These are phyloP conservation scores for Cercospora berteroae DNA, from an alignment of 2,329 filamentous ascomycete genomes.

Conservation along the genomic window DNA sequence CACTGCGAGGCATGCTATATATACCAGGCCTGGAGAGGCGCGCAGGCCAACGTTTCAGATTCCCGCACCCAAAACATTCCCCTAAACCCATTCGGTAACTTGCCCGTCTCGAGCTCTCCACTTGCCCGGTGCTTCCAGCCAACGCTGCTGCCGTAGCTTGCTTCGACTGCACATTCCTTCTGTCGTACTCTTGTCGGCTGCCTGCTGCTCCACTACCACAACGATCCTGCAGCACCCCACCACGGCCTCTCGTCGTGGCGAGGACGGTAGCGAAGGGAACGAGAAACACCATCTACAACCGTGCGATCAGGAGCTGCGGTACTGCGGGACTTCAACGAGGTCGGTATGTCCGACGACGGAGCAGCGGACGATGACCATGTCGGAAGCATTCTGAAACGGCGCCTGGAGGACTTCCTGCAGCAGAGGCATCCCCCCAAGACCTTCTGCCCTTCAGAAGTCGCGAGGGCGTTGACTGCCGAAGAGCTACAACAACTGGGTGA, in stretches of 20 bases:
- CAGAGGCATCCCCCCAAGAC: slow-evolving; percentile 48
- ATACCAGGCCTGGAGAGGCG: slow-evolving; percentile 13
- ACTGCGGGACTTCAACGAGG: not conserved
- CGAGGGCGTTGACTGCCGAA: slow-evolving; percentile 43
- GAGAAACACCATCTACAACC: not conserved
- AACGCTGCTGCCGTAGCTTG: slow-evolving; percentile 3
- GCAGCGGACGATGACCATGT: slow-evolving; percentile 5
- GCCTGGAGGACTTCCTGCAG: slow-evolving; percentile 26
- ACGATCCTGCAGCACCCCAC: slow-evolving; percentile 11
- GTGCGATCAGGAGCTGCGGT: not conserved
- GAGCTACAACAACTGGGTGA: slow-evolving; percentile 41
- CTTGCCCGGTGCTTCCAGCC: slow-evolving; percentile 1
- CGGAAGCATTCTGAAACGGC: slow-evolving; percentile 19
- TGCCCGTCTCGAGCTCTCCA: slow-evolving; percentile 7
- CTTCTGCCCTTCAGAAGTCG: slow-evolving; percentile 54
- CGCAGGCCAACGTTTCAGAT: slow-evolving; percentile 21
- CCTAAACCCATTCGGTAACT: slow-evolving; percentile 13
- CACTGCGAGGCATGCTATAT: slow-evolving; percentile 11
- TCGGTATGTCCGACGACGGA: slow-evolving; percentile 14
- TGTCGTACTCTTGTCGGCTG: slow-evolving; percentile 5
- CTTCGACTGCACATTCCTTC: not conserved
- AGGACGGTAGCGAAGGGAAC: slow-evolving; percentile 15
- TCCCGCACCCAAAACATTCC: slow-evolving; percentile 5
- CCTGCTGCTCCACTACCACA: slow-evolving; percentile 11
- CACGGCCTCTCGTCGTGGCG: slow-evolving; percentile 3